Conservation (phyloP, 306 rosid genomes). For the Citrullus mucosospermus region DNA sequence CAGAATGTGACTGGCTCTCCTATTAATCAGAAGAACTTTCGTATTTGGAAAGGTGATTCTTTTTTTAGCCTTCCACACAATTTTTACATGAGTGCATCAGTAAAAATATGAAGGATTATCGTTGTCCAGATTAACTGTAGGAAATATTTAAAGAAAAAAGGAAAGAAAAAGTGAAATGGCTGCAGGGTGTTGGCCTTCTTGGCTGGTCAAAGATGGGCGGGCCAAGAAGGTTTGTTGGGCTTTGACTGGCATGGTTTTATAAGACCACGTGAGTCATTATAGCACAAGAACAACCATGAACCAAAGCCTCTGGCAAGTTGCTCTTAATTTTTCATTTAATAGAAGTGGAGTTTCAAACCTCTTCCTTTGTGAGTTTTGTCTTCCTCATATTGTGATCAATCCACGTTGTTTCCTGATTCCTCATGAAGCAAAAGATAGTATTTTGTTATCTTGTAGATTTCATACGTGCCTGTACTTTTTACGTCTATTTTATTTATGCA, state of each 20-base stretch:
- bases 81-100: background rate
- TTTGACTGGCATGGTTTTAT: background rate
- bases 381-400: background rate
- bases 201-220: background rate
- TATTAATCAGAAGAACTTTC: constrained; percentile 74
- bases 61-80: background rate
- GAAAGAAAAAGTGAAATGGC: background rate
- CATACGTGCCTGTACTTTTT: background rate
- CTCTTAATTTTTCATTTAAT: background rate
- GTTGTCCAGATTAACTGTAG: background rate
- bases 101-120: background rate
- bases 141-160: background rate
- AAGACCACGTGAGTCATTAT: background rate
- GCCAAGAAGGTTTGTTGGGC: background rate
- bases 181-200: background rate
- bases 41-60: constrained; percentile 65
- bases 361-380: background rate
- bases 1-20: constrained; percentile 70
- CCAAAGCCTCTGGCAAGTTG: background rate
- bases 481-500: background rate
- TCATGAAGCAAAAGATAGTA: background rate
- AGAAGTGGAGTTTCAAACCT: background rate
- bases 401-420: too few relatives aligned
- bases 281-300: background rate
- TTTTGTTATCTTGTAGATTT: background rate